phyloP scores from a whole-genome alignment of 1,284 basidiomycete genomes.

The Phellinidium pouzarii region DNA sequence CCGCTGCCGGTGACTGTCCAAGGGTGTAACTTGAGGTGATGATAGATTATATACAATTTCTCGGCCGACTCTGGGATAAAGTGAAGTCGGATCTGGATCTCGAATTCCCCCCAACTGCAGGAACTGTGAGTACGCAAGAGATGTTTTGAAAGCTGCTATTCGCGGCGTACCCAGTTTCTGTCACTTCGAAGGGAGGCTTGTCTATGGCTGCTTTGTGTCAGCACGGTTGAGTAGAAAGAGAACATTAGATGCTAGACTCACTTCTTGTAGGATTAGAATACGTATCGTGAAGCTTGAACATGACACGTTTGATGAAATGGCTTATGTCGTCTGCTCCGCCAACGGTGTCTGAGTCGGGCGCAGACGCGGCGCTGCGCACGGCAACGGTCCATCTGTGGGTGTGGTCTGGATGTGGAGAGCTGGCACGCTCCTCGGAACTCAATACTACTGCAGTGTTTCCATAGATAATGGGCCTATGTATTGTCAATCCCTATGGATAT shows the following conservation, averaged over 20 bases:
- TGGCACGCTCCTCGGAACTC: slow-evolving; percentile 67
- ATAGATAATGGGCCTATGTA: slow-evolving; percentile 90
- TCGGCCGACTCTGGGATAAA: slow-evolving; percentile 92
- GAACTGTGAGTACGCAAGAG: not conserved
- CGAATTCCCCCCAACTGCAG: slow-evolving; percentile 97
- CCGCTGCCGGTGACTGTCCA: slow-evolving; percentile 56
- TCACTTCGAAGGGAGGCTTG: slow-evolving; percentile 89
- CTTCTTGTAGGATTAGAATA: slow-evolving; percentile 88
- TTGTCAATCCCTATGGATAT: slow-evolving; percentile 68
- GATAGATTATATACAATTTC: slow-evolving; percentile 82
- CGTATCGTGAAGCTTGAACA: slow-evolving; percentile 97
- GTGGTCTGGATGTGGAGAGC: slow-evolving; percentile 58
- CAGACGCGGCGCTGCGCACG: slow-evolving; percentile 72
- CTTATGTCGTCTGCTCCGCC: slow-evolving; percentile 85
- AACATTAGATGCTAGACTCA: slow-evolving; percentile 33
- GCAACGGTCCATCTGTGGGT: slow-evolving; percentile 98
- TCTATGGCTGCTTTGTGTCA: slow-evolving; percentile 66
- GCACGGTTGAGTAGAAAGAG: slow-evolving; percentile 5
- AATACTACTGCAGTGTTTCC: slow-evolving; percentile 91
- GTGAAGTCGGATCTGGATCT: slow-evolving; percentile 88
- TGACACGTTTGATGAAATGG: slow-evolving; percentile 90
- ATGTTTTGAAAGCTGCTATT: not conserved
- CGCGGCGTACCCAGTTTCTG: slow-evolving; percentile 79
- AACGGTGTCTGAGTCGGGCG: slow-evolving; percentile 57
- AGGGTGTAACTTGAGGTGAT: slow-evolving; percentile 95